phyloP scores from a whole-genome alignment of 2,329 filamentous ascomycete species.

The Teratosphaeria epicoccoides region DNA sequence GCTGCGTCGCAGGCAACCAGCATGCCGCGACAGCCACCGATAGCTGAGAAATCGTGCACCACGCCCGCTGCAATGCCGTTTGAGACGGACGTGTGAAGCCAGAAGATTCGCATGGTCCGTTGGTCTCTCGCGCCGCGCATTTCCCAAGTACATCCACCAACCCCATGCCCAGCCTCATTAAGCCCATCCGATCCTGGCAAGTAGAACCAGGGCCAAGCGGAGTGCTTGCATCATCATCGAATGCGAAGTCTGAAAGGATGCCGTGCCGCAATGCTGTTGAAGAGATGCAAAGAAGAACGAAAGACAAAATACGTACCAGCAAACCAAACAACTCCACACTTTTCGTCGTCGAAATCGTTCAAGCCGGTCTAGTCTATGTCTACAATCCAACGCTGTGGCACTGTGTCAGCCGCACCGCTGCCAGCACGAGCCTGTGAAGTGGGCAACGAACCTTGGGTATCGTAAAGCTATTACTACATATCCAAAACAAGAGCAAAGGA shows the following conservation, averaged over 20 bases:
- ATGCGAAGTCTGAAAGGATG: not conserved
- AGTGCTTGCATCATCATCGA: not conserved
- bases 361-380: conserved; percentile 24
- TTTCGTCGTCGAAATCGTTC: conserved; percentile 21
- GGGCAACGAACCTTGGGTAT: conserved; percentile 8
- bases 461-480: conserved; percentile 21
- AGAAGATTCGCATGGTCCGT: too few relatives aligned
- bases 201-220: not conserved
- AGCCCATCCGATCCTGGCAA: not conserved
- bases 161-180: too few relatives aligned
- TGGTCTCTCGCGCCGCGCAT: too few relatives aligned
- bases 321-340: conserved; percentile 12
- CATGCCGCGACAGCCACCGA: too few relatives aligned
- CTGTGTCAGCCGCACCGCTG: not conserved
- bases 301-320: conserved; percentile 5
- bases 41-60: too few relatives aligned
- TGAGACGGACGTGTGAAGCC: too few relatives aligned
- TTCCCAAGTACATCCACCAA: too few relatives aligned
- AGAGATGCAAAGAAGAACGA: not conserved
- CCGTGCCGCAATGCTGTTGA: not conserved
- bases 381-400: conserved; percentile 16
- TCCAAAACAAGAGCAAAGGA: conserved; percentile 9
- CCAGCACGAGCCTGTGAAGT: not conserved
- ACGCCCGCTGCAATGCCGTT: too few relatives aligned
- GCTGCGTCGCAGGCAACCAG: too few relatives aligned